A percentile compares a stretch with the other conserved stretches of the same genome.
Evolutionary conservation across 441 rosid species (phyloP).

Genomic region (Brassica hybrid): DNA sequence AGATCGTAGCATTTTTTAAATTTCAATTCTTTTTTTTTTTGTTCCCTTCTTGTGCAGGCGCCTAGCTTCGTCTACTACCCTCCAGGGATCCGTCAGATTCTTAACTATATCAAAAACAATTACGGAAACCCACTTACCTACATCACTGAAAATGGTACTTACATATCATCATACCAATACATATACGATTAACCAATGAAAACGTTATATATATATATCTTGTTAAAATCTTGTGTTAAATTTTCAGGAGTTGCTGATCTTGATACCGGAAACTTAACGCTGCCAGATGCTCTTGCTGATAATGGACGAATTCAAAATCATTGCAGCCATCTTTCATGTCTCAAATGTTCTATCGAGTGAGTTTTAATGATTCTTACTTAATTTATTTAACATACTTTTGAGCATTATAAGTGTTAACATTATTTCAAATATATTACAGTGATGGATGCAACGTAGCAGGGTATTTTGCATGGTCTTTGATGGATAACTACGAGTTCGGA

Average conservation of each 20-base stretch:
- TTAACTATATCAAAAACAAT: constrained; percentile 20
- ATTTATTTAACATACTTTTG: background rate
- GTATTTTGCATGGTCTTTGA: constrained; percentile 39
- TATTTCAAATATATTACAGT: background rate
- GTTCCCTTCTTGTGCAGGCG: background rate
- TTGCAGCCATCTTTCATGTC: constrained; percentile 41
- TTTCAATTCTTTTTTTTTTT: background rate
- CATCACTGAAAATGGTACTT: constrained; percentile 38
- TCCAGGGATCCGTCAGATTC: constrained; percentile 8
- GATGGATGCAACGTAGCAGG: constrained; percentile 36
- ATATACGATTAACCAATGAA: background rate
- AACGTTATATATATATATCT: background rate
- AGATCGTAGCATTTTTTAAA: background rate
- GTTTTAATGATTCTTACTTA: background rate
- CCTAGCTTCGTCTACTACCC: constrained; percentile 15
- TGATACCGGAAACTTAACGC: constrained; percentile 21
- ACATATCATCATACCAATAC: background rate
- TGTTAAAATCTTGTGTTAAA: background rate
- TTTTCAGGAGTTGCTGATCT: constrained; percentile 27
- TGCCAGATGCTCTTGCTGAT: constrained; percentile 32
- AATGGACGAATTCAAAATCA: constrained; percentile 23
- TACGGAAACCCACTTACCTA: constrained; percentile 33
- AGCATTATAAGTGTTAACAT: background rate
- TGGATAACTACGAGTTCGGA: constrained; percentile 37
- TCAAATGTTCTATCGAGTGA: constrained; percentile 31